phyloP scores from a whole-genome alignment of 306 rosid genomes.

The Vigna hirtella region DNA sequence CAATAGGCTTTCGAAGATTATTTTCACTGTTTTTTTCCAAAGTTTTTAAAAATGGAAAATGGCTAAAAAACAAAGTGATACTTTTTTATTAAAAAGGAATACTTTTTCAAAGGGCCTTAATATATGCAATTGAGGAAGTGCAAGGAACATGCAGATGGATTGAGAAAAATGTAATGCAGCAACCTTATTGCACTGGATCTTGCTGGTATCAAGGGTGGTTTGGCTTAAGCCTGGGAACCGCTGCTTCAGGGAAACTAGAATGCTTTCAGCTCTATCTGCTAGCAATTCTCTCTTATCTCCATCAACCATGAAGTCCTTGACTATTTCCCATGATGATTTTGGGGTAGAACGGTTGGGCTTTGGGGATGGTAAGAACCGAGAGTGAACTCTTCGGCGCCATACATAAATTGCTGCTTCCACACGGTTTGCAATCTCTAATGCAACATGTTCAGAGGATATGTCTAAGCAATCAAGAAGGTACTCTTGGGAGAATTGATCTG shows the following conservation, averaged over 20 bases:
- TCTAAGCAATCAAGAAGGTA: slow-evolving; percentile 91
- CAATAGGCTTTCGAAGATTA: too few species aligned
- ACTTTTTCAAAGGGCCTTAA: too few species aligned
- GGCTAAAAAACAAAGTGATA: background rate
- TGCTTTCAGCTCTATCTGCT: slow-evolving; percentile 86
- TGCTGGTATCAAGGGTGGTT: slow-evolving; percentile 87
- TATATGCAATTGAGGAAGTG: background rate
- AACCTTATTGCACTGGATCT: slow-evolving; percentile 93
- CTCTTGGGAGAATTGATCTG: slow-evolving; percentile 84
- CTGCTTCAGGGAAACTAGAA: slow-evolving; percentile 77
- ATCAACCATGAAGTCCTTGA: slow-evolving; percentile 86
- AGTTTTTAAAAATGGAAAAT: too few species aligned
- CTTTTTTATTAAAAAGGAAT: too few species aligned
- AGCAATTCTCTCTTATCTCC: slow-evolving; percentile 87
- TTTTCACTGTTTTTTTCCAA: too few species aligned
- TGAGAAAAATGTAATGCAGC: slow-evolving; percentile 46
- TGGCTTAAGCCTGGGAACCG: slow-evolving; percentile 89
- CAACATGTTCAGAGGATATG: slow-evolving; percentile 90
- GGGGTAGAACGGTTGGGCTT: slow-evolving; percentile 72
- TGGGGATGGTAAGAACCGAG: slow-evolving; percentile 50
- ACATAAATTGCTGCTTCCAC: slow-evolving; percentile 84
- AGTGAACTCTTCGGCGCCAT: slow-evolving; percentile 82
- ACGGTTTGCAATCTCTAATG: slow-evolving; percentile 91
- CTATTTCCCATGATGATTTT: slow-evolving; percentile 93
- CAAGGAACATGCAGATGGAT: background rate